Percentiles rank a stretch among this genome's conserved stretches.
Conservation (phyloP, 225 moss, liverwort and hornwort species). For the Pleurozium schreberi region DNA sequence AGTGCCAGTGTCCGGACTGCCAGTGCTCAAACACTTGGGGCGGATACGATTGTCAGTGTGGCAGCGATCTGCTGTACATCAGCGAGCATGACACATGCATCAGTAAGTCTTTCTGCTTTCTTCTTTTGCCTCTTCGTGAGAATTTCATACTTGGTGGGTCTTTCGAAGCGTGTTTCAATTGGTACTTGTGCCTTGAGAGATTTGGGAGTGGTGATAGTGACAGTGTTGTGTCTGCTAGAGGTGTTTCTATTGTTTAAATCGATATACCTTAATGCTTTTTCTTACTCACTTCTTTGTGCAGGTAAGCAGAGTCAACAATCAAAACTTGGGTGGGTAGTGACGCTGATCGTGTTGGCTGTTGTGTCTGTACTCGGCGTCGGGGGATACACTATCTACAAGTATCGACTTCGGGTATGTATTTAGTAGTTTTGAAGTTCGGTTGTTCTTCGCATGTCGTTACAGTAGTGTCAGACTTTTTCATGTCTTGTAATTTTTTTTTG, state of each 20-base stretch:
- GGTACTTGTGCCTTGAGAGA: background rate
- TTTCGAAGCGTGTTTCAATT: no score
- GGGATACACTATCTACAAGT: slow-evolving; percentile 55
- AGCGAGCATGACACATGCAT: slow-evolving; percentile 70
- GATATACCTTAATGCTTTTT: background rate
- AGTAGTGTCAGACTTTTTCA: background rate
- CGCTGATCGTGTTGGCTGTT: slow-evolving; percentile 17
- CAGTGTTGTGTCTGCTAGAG: background rate
- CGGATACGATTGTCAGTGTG: slow-evolving; percentile 60
- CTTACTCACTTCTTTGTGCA: background rate
- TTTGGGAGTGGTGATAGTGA: background rate
- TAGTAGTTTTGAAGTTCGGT: no score
- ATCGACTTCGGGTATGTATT: slow-evolving; percentile 39
- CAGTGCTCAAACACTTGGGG: slow-evolving; percentile 65
- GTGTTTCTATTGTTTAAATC: background rate
- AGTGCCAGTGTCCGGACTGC: slow-evolving; percentile 71
- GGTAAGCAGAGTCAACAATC: slow-evolving; percentile 14
- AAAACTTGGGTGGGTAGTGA: slow-evolving; percentile 32
- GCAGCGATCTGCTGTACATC: slow-evolving; percentile 56
- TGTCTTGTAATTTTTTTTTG: background rate
- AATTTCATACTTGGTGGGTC: background rate
- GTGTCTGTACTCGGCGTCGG: slow-evolving; percentile 15
- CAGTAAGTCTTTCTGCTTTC: slow-evolving; percentile 11
- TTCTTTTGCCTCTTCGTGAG: background rate
- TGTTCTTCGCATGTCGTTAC: background rate